phyloP scores from a whole-genome alignment of 768 basidiomycete species.

The Holtermannia corniformis region DNA sequence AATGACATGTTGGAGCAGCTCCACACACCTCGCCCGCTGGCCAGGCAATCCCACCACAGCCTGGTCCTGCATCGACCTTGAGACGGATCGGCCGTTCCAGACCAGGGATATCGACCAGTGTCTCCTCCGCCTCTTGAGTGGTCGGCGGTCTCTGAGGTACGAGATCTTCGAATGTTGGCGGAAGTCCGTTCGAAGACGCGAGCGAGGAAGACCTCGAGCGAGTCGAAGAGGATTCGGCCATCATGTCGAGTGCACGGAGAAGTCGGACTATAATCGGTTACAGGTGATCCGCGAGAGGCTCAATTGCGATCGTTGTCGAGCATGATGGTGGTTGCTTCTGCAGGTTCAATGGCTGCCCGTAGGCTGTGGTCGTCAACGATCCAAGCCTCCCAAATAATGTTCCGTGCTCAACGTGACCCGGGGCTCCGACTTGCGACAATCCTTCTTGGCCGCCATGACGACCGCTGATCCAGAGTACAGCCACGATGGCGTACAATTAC shows the following conservation, averaged over 20 bases:
- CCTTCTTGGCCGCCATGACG: too few species aligned
- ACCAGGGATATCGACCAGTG: conserved; percentile 14
- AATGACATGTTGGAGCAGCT: conserved; percentile 1
- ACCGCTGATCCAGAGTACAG: background rate
- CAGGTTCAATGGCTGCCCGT: too few species aligned
- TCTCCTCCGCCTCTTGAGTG: conserved; percentile 24
- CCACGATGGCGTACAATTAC: background rate
- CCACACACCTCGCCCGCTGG: conserved; percentile 71
- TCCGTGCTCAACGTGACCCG: background rate
- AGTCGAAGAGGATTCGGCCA: too few species aligned
- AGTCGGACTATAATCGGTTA: too few species aligned
- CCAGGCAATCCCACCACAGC: conserved; percentile 89
- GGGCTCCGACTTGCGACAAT: background rate
- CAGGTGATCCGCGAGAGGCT: background rate
- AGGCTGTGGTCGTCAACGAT: too few species aligned
- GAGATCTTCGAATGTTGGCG: conserved; percentile 23
- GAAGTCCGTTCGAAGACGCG: conserved; percentile 16
- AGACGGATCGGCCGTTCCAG: conserved; percentile 42
- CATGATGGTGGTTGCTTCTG: background rate
- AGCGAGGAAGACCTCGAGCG: conserved; percentile 18
- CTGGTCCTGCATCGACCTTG: conserved; percentile 67
- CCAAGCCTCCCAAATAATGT: too few species aligned
- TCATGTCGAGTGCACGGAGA: background rate
- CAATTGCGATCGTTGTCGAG: background rate
- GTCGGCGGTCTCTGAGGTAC: conserved; percentile 31